Percentiles rank a stretch among this genome's conserved stretches.
Conservation (phyloP, 2,329 filamentous ascomycete species). For the Diaporthe sp. region DNA sequence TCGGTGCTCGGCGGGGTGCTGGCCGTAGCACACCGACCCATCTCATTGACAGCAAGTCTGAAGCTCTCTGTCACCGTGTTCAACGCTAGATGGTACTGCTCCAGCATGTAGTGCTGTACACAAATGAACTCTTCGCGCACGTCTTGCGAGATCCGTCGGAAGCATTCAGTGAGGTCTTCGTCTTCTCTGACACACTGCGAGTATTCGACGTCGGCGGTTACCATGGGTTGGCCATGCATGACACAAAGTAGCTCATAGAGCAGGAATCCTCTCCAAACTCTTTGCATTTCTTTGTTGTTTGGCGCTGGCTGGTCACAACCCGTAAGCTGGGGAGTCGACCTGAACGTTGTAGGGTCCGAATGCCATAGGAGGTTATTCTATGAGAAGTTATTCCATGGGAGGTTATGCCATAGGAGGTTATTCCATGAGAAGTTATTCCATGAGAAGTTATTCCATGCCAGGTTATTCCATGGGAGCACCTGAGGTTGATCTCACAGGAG, state of each 20-base stretch:
- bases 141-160: fast-evolving
- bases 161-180: neutral
- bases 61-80: neutral
- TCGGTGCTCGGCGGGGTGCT: neutral
- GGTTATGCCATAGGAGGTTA: too few species aligned
- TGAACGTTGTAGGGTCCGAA: neutral
- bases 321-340: too few species aligned
- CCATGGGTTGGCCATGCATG: neutral
- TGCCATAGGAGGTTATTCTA: too few species aligned
- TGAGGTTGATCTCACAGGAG: too few species aligned
- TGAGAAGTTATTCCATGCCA: too few species aligned
- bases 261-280: neutral
- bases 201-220: too few species aligned
- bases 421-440: too few species aligned
- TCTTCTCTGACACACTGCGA: too few species aligned
- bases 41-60: neutral
- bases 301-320: too few species aligned
- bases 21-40: neutral
- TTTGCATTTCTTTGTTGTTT: neutral
- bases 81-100: neutral
- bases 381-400: too few species aligned
- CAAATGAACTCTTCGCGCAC: neutral
- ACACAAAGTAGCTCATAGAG: neutral
- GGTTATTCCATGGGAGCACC: too few species aligned
- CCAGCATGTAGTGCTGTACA: neutral